Conservation (phyloP, 2,329 filamentous ascomycete genomes). For the Rhinocladiella mackenziei region DNA sequence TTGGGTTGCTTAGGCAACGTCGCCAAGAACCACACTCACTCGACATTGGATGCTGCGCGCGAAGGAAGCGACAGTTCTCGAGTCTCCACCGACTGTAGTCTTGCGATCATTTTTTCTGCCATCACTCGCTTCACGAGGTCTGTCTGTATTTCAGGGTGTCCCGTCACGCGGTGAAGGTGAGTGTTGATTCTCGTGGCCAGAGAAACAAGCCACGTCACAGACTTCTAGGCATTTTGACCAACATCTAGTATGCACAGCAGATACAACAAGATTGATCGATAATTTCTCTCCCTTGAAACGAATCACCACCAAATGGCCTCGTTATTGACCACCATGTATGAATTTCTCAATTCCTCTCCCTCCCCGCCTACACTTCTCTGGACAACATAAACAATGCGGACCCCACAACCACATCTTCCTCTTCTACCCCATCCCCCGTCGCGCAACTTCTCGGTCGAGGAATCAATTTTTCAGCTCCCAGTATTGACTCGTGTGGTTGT, state of each 20-base stretch:
- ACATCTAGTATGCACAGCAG: slow-evolving; percentile 15
- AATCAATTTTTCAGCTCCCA: slow-evolving; percentile 38
- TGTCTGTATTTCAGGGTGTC: slow-evolving; percentile 3
- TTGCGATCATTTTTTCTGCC: no score
- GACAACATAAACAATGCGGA: slow-evolving; percentile 15
- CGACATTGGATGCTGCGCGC: no score
- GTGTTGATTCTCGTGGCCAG: slow-evolving; percentile 9
- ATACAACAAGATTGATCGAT: not conserved
- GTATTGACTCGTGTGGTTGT: slow-evolving; percentile 37
- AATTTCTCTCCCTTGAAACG: not conserved
- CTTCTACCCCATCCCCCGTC: slow-evolving; percentile 28
- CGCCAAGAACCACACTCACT: no score
- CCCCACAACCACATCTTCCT: slow-evolving; percentile 7
- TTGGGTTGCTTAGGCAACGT: no score
- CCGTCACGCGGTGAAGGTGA: slow-evolving; percentile 1
- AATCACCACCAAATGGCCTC: slow-evolving; percentile 50
- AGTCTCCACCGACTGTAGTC: no score
- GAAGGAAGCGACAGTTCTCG: no score
- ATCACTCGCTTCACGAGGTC: no score
- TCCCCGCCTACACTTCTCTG: slow-evolving; percentile 30
- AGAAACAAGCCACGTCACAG: slow-evolving; percentile 12
- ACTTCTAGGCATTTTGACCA: slow-evolving; percentile 21
- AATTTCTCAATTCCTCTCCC: slow-evolving; percentile 41
- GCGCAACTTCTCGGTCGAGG: slow-evolving; percentile 34
- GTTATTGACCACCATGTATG: slow-evolving; percentile 78